Conservation (phyloP, 495 filamentous ascomycete genomes). For the Hyaloscypha bicolor region DNA sequence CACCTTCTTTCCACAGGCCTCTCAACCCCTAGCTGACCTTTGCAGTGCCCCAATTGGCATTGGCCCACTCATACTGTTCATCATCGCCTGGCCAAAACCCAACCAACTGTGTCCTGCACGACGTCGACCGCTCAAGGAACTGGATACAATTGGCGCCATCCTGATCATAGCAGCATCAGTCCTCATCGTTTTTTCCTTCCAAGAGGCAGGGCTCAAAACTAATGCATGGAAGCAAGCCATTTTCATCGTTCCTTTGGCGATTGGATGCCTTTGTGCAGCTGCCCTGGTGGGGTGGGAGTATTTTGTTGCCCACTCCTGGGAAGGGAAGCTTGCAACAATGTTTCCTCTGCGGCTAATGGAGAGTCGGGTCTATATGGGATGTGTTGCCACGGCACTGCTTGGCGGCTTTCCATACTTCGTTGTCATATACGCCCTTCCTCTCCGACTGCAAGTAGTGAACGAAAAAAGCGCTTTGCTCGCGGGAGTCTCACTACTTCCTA, state of each 20-base stretch:
- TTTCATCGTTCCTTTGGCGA: slow-evolving; percentile 44
- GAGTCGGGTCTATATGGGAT: slow-evolving; percentile 44
- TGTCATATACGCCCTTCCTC: slow-evolving; percentile 59
- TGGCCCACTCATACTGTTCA: slow-evolving; percentile 23
- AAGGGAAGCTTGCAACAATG: slow-evolving; percentile 46
- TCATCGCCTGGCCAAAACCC: slow-evolving; percentile 26
- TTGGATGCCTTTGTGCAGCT: slow-evolving; percentile 49
- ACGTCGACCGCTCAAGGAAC: slow-evolving; percentile 38
- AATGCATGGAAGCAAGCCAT: slow-evolving; percentile 49
- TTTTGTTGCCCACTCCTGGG: slow-evolving; percentile 43
- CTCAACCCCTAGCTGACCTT: neutral
- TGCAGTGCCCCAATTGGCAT: slow-evolving; percentile 25
- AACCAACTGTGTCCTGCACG: slow-evolving; percentile 14
- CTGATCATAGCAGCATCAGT: slow-evolving; percentile 56
- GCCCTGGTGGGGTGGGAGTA: slow-evolving; percentile 50
- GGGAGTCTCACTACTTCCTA: slow-evolving; percentile 62
- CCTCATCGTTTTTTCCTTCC: slow-evolving; percentile 59
- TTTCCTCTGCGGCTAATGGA: slow-evolving; percentile 42
- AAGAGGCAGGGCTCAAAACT: slow-evolving; percentile 54
- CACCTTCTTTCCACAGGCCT: slow-evolving; percentile 33
- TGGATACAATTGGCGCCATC: slow-evolving; percentile 62
- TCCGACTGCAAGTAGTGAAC: slow-evolving; percentile 63
- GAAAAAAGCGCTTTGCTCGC: slow-evolving; percentile 49
- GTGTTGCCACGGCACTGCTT: slow-evolving; percentile 48
- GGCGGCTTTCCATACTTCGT: slow-evolving; percentile 60